Base-by-base conservation (phyloP, 2,329 filamentous ascomycete genomes). In the Graphiopsis chlorocephala region DNA sequence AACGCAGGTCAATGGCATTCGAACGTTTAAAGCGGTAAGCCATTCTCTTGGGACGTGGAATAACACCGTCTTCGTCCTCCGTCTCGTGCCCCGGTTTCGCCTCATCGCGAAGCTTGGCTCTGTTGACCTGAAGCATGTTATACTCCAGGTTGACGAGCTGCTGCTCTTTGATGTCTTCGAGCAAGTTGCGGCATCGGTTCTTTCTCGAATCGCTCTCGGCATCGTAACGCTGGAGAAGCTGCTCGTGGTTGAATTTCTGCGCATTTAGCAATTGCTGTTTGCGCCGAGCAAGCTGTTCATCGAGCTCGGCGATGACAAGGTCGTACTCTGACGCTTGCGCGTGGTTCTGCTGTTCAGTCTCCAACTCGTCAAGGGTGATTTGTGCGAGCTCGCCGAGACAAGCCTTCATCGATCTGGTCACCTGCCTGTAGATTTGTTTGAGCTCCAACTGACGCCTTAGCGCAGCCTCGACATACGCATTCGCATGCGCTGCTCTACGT, bases 311-410 rank as follows among this genome's bases (percentile, higher is more conserved):
- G 69, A 83, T 80, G 63, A 89, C 77, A 20, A 78, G 74, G 11
- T 78, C 69, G 74, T 86, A 86, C 72, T 88, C 85, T 7, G 80
- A 78, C 14, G 81, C 82, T 67, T 83, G 75, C 72, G 84, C 82
- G 76, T 87, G 81, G 53, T 79, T 80, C 10, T 83, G 76, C 8
- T 84, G 80, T 60, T 86, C 81, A 57, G 83, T 78, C 67, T 86
- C 80, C 65, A 90, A 77, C 65, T 83, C 81, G 57, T 86, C 84
- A 65, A 89, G 77, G 60, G 80, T 84, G 35, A 86, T 82, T 61
- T 86, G 84, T 20, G 87, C 87, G 23, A 92, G 80, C 72, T 90
- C 88, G 65, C 87, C 86, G 15, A 90, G 79, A 11, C 87, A 83
- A 17, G 85, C 85, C 75, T 89, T 90, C 70, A 90, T 77, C 31